Evolutionary conservation across 2,329 filamentous ascomycete genomes (phyloP).

Genomic region (Epichloe festucae): DNA sequence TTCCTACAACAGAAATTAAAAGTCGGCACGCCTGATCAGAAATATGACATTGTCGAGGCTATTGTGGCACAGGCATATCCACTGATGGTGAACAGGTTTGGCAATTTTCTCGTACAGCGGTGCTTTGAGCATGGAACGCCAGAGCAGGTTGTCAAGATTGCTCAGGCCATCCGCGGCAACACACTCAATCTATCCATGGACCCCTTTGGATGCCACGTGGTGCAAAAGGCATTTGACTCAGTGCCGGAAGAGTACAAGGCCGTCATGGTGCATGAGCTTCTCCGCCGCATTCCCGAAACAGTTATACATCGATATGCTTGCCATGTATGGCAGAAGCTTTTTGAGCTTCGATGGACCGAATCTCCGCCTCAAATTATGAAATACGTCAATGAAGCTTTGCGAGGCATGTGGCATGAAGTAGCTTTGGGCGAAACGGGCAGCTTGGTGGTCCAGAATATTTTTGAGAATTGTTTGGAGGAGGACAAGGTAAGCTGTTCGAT

Average conservation of each 20-base stretch:
- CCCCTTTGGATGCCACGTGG: slow-evolving; percentile 93
- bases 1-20: slow-evolving; percentile 99
- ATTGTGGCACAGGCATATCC: slow-evolving; percentile 92
- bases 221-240: slow-evolving; percentile 97
- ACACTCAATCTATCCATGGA: slow-evolving; percentile 95
- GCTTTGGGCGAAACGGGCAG: slow-evolving; percentile 95
- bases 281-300: slow-evolving; percentile 90
- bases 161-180: slow-evolving; percentile 84
- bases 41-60: slow-evolving; percentile 91
- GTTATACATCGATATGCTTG: slow-evolving; percentile 98
- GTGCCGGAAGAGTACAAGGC: slow-evolving; percentile 97
- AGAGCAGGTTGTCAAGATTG: slow-evolving; percentile 90
- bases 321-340: slow-evolving; percentile 99
- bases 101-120: slow-evolving; percentile 94
- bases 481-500: slow-evolving; percentile 58
- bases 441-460: slow-evolving; percentile 97
- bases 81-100: slow-evolving; percentile 96
- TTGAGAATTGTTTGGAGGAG: slow-evolving; percentile 96
- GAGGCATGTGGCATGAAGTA: slow-evolving; percentile 98
- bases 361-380: slow-evolving; percentile 97
- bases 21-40: slow-evolving; percentile 86
- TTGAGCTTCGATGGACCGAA: slow-evolving; percentile 90
- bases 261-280: slow-evolving; percentile 95
- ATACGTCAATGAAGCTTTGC: slow-evolving; percentile 88
- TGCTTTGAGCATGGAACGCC: slow-evolving; percentile 97